phyloP scores from a whole-genome alignment of 768 basidiomycete genomes.

The Mycena vitilis region DNA sequence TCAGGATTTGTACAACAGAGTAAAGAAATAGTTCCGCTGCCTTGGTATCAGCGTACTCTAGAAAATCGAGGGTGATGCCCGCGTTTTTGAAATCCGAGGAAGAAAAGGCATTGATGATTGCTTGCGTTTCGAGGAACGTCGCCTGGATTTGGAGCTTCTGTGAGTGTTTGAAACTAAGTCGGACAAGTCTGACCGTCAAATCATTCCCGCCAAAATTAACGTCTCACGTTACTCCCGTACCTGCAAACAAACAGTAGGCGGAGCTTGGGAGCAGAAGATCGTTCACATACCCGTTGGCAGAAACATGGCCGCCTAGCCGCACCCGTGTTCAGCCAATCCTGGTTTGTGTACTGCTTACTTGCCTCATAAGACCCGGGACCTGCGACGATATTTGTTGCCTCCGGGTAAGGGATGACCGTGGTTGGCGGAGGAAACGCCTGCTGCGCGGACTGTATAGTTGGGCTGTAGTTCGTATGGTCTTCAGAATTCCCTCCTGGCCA shows the following conservation, averaged over 20 bases:
- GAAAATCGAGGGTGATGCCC: slow-evolving; percentile 62
- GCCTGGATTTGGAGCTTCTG: too few relatives aligned
- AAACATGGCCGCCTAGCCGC: slow-evolving; percentile 53
- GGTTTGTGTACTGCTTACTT: not conserved
- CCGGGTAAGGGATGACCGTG: slow-evolving; percentile 69
- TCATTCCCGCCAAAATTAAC: slow-evolving; percentile 71
- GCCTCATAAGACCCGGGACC: slow-evolving; percentile 65
- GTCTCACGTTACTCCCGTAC: slow-evolving; percentile 74
- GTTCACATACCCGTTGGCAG: slow-evolving; percentile 57
- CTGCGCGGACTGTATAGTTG: slow-evolving; percentile 60
- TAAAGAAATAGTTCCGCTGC: too few relatives aligned
- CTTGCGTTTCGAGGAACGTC: slow-evolving; percentile 58
- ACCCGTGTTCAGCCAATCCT: not conserved
- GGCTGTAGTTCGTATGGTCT: slow-evolving; percentile 69
- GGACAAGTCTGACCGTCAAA: slow-evolving; percentile 45
- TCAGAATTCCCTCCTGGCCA: slow-evolving; percentile 62
- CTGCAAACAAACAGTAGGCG: slow-evolving; percentile 44
- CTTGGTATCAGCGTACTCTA: slow-evolving; percentile 59
- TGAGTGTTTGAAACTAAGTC: not conserved
- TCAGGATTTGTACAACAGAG: too few relatives aligned
- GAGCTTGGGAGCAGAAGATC: not conserved
- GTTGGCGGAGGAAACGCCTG: slow-evolving; percentile 61
- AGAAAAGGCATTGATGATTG: slow-evolving; percentile 61
- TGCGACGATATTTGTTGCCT: slow-evolving; percentile 71
- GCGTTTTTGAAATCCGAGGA: slow-evolving; percentile 50